Evolutionary conservation across 805 yeast species (phyloP).

Genomic region (Kluyveromyces siamensis): DNA sequence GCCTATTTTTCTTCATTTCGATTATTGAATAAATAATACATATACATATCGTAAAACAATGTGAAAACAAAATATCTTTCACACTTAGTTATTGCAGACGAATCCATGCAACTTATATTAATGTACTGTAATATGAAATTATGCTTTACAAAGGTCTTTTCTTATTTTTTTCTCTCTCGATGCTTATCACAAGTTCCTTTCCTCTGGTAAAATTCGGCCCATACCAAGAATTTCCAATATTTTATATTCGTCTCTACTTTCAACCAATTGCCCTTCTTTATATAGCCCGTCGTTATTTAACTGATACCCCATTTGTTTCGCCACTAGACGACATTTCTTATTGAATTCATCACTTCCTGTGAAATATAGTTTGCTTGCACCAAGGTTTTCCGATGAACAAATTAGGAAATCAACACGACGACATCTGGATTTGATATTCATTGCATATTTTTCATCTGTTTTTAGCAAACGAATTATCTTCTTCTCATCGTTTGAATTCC

Average conservation of each 20-base stretch:
- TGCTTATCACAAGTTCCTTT: conserved; percentile 8
- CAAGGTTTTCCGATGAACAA: conserved; percentile 25
- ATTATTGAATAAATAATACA: not conserved
- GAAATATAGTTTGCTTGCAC: conserved; percentile 26
- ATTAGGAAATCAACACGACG: conserved; percentile 26
- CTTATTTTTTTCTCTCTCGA: not conserved
- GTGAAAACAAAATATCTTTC: too few relatives aligned
- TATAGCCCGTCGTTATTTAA: conserved; percentile 26
- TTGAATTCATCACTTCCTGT: conserved; percentile 27
- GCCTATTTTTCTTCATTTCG: not conserved
- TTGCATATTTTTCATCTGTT: not conserved
- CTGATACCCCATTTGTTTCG: conserved; percentile 19
- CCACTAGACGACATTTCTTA: conserved; percentile 20
- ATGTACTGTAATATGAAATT: too few relatives aligned
- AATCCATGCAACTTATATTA: too few relatives aligned
- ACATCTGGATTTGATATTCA: conserved; percentile 10
- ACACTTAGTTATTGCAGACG: too few relatives aligned
- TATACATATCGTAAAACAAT: too few relatives aligned
- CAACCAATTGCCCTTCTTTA: conserved; percentile 14
- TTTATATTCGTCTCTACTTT: conserved; percentile 18
- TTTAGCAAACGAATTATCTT: not conserved
- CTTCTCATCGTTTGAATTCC: not conserved
- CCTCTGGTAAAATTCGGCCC: conserved; percentile 11
- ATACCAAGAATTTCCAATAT: conserved; percentile 20
- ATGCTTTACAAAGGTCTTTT: too few relatives aligned